Percentiles rank a stretch among this genome's conserved stretches.
Evolutionary conservation across 2,329 filamentous ascomycete genomes (phyloP).

Genomic region (Neobulgaria alba): DNA sequence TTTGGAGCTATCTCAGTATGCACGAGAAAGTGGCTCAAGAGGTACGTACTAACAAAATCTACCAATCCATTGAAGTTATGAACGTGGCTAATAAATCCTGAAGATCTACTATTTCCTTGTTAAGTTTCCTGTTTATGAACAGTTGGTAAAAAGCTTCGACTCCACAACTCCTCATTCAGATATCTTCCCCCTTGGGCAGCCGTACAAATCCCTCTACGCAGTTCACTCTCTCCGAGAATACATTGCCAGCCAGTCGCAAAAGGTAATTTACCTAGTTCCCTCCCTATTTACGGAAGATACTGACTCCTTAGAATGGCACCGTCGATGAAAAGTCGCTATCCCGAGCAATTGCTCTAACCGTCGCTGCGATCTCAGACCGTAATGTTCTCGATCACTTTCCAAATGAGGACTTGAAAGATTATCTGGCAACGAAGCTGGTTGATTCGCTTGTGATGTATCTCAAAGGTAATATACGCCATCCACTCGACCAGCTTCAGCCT

Average conservation of each 20-base stretch:
- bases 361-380: conserved; percentile 51
- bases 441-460: conserved; percentile 48
- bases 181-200: conserved; percentile 60
- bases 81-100: not conserved
- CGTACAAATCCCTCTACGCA: conserved; percentile 67
- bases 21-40: conserved; percentile 60
- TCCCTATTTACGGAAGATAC: conserved; percentile 4
- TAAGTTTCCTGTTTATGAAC: conserved; percentile 59
- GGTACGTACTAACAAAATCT: conserved; percentile 42
- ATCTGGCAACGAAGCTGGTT: conserved; percentile 45
- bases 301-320: conserved; percentile 16
- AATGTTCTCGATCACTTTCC: conserved; percentile 40
- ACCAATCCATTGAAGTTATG: not conserved
- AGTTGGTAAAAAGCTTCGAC: conserved; percentile 51
- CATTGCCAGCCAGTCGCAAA: conserved; percentile 32
- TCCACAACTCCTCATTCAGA: conserved; percentile 44
- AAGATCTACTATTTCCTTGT: conserved; percentile 63
- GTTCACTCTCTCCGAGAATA: conserved; percentile 58
- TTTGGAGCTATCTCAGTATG: conserved; percentile 74
- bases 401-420: conserved; percentile 37
- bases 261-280: conserved; percentile 19
- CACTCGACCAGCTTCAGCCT: conserved; percentile 6
- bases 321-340: conserved; percentile 31
- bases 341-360: conserved; percentile 43
- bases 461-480: conserved; percentile 37